Evolutionary conservation across 352 stramenopile genomes (phyloP), one percentile per base, ranked within the genome.

Genomic region (Thalassiosira allenii): DNA sequence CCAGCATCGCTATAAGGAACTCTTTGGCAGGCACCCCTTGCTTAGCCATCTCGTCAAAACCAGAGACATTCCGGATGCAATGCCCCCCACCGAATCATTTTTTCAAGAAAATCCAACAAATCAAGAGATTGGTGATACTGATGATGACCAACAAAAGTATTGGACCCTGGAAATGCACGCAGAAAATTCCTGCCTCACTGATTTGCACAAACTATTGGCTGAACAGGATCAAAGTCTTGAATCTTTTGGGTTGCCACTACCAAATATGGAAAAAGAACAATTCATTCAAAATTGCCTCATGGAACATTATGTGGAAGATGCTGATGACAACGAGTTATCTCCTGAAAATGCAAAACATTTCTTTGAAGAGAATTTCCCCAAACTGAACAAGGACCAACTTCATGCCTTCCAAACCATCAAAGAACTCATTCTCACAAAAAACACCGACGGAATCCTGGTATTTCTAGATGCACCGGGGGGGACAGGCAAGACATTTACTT

Each of bases 401-500:
- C 25, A 65, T 43, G 56, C 30, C 5, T 65, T 65, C 32, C 2
- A 68, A 4, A 33, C 17, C 5, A 6, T 68, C 2, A 68, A 53
- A 30, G 37, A 17, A 17, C 37, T 47, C 8, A 47, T 47, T n/a
- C 12, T 29, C 3, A 25, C 3, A 30, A 70, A 20, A 12, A 58
- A 11, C 37, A 32, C 4, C 11, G 41, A 57, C 2, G 37, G 27
- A 11, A 70, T 29, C 5, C 25, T 70, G 17, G 34, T 68, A 14
- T 58, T 57, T 8, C 27, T 70, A 9, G 61, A 70, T 54, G 41
- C 25, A 9, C 61, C 61, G 22, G 61, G 61, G 30, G 40, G 61
- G 3, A 70, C 61, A 25, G 61, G 61, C 5, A 70, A 70, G n/a
- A 70, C 23, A 11, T 70, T 70, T 43, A 44, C 43, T 9, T 12